Evolutionary conservation across 164 flowering plant species (phyloP).

Genomic region (Dillenia turbinata): DNA sequence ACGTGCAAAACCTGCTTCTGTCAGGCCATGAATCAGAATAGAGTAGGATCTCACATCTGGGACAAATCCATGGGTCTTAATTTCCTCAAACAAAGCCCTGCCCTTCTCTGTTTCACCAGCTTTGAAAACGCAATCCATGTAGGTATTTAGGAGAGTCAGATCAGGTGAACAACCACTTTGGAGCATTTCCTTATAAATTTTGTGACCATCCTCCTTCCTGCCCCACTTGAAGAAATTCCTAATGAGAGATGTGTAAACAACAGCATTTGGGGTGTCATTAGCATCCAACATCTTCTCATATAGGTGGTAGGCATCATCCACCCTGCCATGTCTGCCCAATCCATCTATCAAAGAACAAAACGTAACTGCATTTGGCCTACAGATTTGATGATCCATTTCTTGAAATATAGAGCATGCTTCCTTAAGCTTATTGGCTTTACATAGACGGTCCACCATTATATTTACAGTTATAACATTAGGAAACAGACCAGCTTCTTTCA

Average conservation of each 20-base stretch:
- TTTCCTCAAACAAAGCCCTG: conserved; percentile 71
- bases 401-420: conserved; percentile 78
- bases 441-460: conserved; percentile 84
- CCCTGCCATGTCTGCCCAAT: conserved; percentile 63
- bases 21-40: conserved; percentile 75
- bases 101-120: conserved; percentile 82
- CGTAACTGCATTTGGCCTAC: conserved; percentile 62
- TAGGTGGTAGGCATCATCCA: conserved; percentile 79
- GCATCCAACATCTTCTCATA: conserved; percentile 81
- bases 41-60: conserved; percentile 85
- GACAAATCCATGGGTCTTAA: conserved; percentile 51
- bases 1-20: conserved; percentile 75
- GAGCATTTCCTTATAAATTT: conserved; percentile 84
- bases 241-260: conserved; percentile 80
- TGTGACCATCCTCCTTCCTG: conserved; percentile 88
- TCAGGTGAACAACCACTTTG: conserved; percentile 61
- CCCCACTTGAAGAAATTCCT: conserved; percentile 75
- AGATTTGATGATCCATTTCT: conserved; percentile 54
- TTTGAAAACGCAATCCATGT: conserved; percentile 97
- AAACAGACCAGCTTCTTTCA: conserved; percentile 73
- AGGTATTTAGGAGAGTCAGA: conserved; percentile 71
- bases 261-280: conserved; percentile 48
- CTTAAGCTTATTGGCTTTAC: conserved; percentile 67
- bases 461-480: conserved; percentile 84
- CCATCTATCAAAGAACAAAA: conserved; percentile 89